phyloP scores from a whole-genome alignment of 1,139 yeast species.

The Kluyveromyces sp. region DNA sequence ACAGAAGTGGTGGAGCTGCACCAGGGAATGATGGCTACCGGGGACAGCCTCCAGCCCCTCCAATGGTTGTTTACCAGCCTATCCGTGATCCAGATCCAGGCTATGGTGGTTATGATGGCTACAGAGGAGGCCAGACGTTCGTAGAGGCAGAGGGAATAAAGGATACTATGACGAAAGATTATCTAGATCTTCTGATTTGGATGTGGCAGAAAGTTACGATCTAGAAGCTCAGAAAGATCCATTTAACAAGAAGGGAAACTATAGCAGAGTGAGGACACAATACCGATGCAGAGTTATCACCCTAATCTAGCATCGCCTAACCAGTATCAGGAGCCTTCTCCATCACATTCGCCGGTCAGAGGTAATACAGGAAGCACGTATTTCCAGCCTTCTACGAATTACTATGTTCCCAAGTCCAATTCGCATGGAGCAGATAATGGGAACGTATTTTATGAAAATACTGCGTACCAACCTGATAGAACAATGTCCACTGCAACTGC shows the following conservation, averaged over 20 bases:
- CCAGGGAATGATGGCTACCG: slow-evolving; percentile 10
- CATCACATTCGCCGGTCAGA: not conserved
- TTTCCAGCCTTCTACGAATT: not conserved
- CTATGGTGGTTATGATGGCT: slow-evolving; percentile 7
- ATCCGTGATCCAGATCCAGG: slow-evolving; percentile 23
- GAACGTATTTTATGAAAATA: not conserved
- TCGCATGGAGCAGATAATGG: not conserved
- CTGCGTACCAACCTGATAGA: not conserved
- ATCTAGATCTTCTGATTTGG: slow-evolving; percentile 16
- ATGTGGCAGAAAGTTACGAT: slow-evolving; percentile 27
- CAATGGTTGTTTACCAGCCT: slow-evolving; percentile 27
- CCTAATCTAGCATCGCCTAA: slow-evolving; percentile 3
- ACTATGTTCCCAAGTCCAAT: not conserved
- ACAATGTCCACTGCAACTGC: not conserved
- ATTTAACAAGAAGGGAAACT: slow-evolving; percentile 4
- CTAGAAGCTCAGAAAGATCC: slow-evolving; percentile 24
- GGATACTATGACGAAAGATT: slow-evolving; percentile 17
- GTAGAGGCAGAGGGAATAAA: slow-evolving; percentile 10
- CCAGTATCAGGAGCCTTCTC: not conserved
- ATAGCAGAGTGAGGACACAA: slow-evolving; percentile 8
- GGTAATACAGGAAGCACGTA: not conserved
- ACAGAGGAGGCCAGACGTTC: slow-evolving; percentile 4
- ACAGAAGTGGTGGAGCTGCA: not conserved
- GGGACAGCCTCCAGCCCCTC: slow-evolving; percentile 10
- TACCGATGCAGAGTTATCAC: slow-evolving; percentile 6